Conservation (phyloP, 2,329 filamentous ascomycete species). For the Westerdykella aurantiaca region DNA sequence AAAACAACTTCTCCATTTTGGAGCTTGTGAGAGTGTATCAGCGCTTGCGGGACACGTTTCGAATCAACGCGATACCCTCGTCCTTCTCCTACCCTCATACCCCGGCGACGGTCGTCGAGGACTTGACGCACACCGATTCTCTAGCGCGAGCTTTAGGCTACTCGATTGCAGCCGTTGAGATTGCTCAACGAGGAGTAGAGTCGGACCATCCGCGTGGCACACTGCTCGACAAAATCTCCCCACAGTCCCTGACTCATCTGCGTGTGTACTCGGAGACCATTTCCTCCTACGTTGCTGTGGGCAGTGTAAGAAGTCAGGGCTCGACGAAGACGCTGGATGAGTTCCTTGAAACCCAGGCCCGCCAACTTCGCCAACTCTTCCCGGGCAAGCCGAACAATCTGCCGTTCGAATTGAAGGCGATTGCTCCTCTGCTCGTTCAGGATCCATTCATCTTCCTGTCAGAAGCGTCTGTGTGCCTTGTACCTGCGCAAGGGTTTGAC, state of each 20-base stretch:
- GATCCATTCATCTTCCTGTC: conserved; percentile 78
- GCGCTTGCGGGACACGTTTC: conserved; percentile 52
- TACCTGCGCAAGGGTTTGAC: conserved; percentile 63
- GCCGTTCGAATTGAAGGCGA: conserved; percentile 41
- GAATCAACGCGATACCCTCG: conserved; percentile 46
- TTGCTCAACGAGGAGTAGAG: conserved; percentile 81
- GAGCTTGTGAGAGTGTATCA: conserved; percentile 53
- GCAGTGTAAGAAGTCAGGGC: conserved; percentile 57
- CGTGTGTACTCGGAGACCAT: conserved; percentile 85
- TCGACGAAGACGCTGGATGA: conserved; percentile 60
- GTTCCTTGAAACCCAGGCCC: conserved; percentile 60
- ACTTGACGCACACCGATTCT: conserved; percentile 51
- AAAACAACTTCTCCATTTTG: conserved; percentile 25
- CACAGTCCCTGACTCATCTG: conserved; percentile 77
- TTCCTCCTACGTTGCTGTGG: conserved; percentile 74
- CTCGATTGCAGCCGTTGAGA: conserved; percentile 83
- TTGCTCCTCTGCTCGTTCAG: conserved; percentile 55
- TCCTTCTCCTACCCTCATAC: conserved; percentile 42
- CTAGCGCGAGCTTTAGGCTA: conserved; percentile 66
- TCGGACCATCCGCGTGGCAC: conserved; percentile 63
- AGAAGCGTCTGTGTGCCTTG: conserved; percentile 67
- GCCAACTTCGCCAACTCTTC: conserved; percentile 73
- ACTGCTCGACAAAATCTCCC: conserved; percentile 75
- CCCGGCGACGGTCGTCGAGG: conserved; percentile 37
- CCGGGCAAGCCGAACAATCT: conserved; percentile 45